These are phyloP conservation scores for Aureobasidium sp. DNA, from an alignment of 2,329 filamentous ascomycete genomes.

Conservation along the genomic window DNA sequence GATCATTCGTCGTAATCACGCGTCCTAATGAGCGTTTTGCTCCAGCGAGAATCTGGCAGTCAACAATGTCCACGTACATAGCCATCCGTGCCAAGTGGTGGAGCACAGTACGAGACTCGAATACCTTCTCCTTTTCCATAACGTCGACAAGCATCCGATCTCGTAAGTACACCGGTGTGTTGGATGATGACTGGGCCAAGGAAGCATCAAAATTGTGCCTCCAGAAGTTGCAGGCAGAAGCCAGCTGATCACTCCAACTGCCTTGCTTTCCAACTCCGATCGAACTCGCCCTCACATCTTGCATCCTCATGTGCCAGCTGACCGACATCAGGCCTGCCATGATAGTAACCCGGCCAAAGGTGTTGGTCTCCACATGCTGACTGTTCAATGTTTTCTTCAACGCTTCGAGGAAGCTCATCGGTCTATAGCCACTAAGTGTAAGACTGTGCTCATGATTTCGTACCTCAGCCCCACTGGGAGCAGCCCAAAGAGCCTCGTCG, in stretches of 20 bases:
- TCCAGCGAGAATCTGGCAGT: slow-evolving; percentile 91
- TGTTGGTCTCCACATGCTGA: slow-evolving; percentile 82
- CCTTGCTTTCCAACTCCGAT: slow-evolving; percentile 80
- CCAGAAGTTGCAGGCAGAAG: slow-evolving; percentile 88
- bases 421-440: slow-evolving; percentile 73
- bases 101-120: slow-evolving; percentile 80
- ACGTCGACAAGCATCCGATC: slow-evolving; percentile 44
- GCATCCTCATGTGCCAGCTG: slow-evolving; percentile 95
- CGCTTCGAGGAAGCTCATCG: slow-evolving; percentile 81
- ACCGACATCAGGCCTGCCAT: slow-evolving; percentile 93
- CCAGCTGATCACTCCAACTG: slow-evolving; percentile 82
- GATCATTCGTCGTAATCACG: slow-evolving; percentile 74
- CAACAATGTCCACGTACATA: slow-evolving; percentile 95
- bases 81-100: slow-evolving; percentile 96
- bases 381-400: slow-evolving; percentile 82
- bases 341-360: slow-evolving; percentile 84
- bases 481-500: slow-evolving; percentile 88
- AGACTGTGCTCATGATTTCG: slow-evolving; percentile 75
- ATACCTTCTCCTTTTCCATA: slow-evolving; percentile 61
- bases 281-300: slow-evolving; percentile 85
- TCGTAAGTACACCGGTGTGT: not conserved
- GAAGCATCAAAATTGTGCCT: slow-evolving; percentile 78
- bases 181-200: slow-evolving; percentile 21
- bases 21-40: slow-evolving; percentile 79
- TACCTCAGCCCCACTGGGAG: slow-evolving; percentile 80